phyloP scores from a whole-genome alignment of 2,329 filamentous ascomycete species.

The Cladosporium sp. region DNA sequence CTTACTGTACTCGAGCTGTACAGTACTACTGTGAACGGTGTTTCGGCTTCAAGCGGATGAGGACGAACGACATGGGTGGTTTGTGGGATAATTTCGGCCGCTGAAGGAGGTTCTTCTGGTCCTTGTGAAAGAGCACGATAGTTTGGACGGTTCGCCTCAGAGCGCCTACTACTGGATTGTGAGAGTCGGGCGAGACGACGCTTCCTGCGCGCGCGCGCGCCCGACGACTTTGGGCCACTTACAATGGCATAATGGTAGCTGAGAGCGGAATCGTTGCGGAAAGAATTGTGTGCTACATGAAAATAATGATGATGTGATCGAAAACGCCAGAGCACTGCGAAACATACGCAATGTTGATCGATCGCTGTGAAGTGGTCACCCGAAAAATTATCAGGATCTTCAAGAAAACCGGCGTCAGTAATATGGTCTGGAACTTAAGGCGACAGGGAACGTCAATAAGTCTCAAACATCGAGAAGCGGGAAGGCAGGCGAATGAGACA shows the following conservation, averaged over 20 bases:
- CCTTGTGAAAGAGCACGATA: too few relatives aligned
- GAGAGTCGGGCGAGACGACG: not conserved
- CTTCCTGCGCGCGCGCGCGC: not conserved
- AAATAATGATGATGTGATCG: not conserved
- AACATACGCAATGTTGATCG: not conserved
- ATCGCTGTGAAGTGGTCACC: not conserved
- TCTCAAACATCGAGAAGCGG: slow-evolving; percentile 6
- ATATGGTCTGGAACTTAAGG: not conserved
- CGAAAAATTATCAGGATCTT: not conserved
- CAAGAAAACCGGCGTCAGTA: not conserved
- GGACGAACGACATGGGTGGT: too few relatives aligned
- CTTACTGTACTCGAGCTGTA: not conserved
- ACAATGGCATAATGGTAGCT: not conserved
- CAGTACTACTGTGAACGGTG: too few relatives aligned
- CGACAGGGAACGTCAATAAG: not conserved
- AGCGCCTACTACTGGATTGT: not conserved
- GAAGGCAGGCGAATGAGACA: slow-evolving; percentile 4
- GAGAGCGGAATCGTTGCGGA: not conserved
- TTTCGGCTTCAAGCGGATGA: too few relatives aligned
- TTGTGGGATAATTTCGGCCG: too few relatives aligned
- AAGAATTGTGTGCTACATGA: not conserved
- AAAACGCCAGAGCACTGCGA: not conserved
- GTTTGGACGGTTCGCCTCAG: too few relatives aligned
- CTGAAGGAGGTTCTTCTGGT: too few relatives aligned
- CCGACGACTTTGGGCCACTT: not conserved